Percentiles rank a stretch among this genome's conserved stretches.
Conservation (phyloP, 192 early-diverging fungal genomes). For the Backusella tuberculispora region DNA sequence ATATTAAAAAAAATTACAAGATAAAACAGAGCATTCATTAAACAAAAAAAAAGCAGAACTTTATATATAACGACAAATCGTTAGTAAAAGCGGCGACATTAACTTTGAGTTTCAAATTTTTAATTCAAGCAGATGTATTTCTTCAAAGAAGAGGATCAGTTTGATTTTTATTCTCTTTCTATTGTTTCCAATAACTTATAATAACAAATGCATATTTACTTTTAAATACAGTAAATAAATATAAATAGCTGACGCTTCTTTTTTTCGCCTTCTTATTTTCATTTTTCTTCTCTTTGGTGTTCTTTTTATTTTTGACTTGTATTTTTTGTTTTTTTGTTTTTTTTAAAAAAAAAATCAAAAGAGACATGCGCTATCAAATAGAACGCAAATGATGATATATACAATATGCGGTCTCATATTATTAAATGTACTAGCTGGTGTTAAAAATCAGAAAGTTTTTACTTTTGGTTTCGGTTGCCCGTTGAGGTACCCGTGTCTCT, state of each 20-base stretch:
- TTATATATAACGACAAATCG: not conserved
- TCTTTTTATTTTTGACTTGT: too few relatives aligned
- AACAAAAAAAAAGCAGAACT: not conserved
- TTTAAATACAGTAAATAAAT: not conserved
- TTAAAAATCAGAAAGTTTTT: slow-evolving; percentile 1
- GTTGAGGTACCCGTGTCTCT: not conserved
- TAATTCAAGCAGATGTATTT: not conserved
- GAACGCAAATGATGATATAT: too few relatives aligned
- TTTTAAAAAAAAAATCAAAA: not conserved
- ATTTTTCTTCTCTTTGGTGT: too few relatives aligned
- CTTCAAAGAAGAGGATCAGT: not conserved
- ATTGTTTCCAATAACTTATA: not conserved
- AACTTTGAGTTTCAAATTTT: not conserved
- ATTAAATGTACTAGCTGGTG: too few relatives aligned
- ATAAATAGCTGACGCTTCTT: too few relatives aligned
- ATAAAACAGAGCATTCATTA: not conserved
- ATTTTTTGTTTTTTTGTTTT: too few relatives aligned
- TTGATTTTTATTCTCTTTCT: not conserved
- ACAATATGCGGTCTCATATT: too few relatives aligned
- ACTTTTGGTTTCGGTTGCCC: slow-evolving; percentile 9
- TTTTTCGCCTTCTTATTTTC: too few relatives aligned
- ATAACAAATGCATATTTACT: too few relatives aligned
- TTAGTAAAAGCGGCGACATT: not conserved
- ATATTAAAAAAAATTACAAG: not conserved
- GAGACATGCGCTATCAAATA: not conserved